Conservation (phyloP, 108 stramenopile species). For the Epipyxis sp. region DNA sequence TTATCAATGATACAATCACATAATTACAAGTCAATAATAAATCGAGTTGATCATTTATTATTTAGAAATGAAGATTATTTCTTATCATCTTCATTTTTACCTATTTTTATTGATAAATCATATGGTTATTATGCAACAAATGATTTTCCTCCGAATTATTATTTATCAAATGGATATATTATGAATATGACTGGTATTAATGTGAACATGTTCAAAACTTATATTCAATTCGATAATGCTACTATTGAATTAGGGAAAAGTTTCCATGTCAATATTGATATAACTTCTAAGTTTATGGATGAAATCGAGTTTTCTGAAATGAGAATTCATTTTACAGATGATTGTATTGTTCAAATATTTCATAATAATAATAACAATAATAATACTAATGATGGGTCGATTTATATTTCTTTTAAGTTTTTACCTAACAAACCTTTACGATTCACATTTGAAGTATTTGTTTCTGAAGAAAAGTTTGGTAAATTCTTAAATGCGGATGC, state of each 20-base stretch:
- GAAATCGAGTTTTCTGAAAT: not conserved
- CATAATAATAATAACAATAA: too few species aligned
- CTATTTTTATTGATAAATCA: not conserved
- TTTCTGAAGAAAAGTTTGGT: not conserved
- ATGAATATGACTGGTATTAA: not conserved
- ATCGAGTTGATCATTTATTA: not conserved
- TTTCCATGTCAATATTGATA: not conserved
- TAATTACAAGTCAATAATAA: not conserved
- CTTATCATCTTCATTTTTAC: not conserved
- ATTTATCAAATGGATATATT: not conserved
- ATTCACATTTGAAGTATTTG: not conserved
- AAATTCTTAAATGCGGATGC: not conserved
- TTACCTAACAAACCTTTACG: not conserved
- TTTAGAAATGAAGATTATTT: not conserved
- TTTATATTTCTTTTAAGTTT: not conserved
- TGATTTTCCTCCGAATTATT: too few species aligned
- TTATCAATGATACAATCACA: not conserved
- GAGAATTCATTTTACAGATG: not conserved
- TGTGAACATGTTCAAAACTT: not conserved
- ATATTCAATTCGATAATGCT: not conserved
- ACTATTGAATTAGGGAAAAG: slow-evolving; percentile 13
- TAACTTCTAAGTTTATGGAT: not conserved
- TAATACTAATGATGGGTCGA: not conserved
- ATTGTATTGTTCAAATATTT: not conserved
- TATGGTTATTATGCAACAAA: not conserved